phyloP scores from a whole-genome alignment of 306 rosid species.

The Pyrus bretschneideri region DNA sequence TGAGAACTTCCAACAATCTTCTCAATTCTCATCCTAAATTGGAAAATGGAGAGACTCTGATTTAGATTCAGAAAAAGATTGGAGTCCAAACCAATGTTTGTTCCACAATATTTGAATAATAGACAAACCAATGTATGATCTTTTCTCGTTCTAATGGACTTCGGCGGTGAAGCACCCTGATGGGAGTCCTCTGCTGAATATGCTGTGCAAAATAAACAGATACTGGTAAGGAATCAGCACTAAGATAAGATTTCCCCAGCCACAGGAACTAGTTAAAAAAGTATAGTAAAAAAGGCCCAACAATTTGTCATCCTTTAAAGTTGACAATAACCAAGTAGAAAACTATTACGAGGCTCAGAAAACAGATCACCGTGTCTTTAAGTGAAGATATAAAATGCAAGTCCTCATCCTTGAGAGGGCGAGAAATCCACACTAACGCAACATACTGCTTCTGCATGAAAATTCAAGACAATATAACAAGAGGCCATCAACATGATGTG shows the following conservation, averaged over 20 bases:
- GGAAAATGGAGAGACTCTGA: constrained; percentile 14
- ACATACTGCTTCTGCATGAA: constrained; percentile 76
- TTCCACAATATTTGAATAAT: background rate
- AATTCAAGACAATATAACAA: constrained; percentile 7
- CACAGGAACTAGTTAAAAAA: background rate
- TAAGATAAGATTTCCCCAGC: background rate
- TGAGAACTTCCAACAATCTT: constrained; percentile 64
- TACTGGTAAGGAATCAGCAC: background rate
- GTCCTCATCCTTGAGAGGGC: constrained; percentile 63
- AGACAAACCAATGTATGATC: constrained; percentile 76
- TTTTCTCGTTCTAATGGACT: constrained; percentile 91
- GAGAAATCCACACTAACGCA: constrained; percentile 89
- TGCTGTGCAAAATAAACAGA: constrained; percentile 35
- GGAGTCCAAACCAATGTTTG: background rate
- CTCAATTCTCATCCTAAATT: constrained; percentile 77
- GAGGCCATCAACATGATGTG: background rate
- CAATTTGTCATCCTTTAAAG: background rate
- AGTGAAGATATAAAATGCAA: constrained; percentile 43
- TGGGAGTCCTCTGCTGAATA: constrained; percentile 80
- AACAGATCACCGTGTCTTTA: constrained; percentile 40
- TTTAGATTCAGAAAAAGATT: constrained; percentile 2
- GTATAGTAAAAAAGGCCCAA: background rate
- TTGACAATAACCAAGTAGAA: background rate
- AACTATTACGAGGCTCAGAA: background rate
- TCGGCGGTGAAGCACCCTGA: constrained; percentile 94